Percentiles rank a stretch among this genome's conserved stretches.
phyloP scores from a whole-genome alignment of 202 grass and related monocot species.

The Schoenoplectus triqueter region DNA sequence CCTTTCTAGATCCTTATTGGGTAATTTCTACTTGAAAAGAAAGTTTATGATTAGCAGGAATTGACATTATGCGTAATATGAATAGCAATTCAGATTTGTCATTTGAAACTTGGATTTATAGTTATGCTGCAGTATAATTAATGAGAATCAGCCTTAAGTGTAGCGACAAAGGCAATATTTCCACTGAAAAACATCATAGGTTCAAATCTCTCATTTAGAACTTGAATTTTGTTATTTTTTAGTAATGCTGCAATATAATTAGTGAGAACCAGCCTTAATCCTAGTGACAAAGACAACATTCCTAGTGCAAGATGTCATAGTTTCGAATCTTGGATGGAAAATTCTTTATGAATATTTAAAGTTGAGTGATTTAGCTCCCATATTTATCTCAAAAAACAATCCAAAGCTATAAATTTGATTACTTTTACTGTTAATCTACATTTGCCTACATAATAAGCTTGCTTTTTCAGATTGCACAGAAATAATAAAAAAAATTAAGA shows the following conservation, averaged over 20 bases:
- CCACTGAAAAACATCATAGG: too few species aligned
- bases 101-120: neutral
- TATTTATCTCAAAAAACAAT: too few species aligned
- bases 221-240: too few species aligned
- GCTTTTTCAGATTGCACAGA: neutral
- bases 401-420: too few species aligned
- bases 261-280: too few species aligned
- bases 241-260: too few species aligned
- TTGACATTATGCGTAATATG: neutral
- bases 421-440: too few species aligned
- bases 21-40: conserved; percentile 40
- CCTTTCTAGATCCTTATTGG: conserved; percentile 55
- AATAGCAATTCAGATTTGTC: neutral
- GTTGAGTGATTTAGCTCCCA: neutral
- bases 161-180: too few species aligned
- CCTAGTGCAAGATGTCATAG: neutral
- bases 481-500: neutral
- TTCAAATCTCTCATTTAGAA: too few species aligned
- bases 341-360: neutral
- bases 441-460: too few species aligned
- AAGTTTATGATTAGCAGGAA: neutral
- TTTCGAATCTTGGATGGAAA: neutral
- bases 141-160: too few species aligned
- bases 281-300: neutral
- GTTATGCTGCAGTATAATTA: too few species aligned